Conservation (phyloP, 1,284 basidiomycete species). For the Sutorius eximius region DNA sequence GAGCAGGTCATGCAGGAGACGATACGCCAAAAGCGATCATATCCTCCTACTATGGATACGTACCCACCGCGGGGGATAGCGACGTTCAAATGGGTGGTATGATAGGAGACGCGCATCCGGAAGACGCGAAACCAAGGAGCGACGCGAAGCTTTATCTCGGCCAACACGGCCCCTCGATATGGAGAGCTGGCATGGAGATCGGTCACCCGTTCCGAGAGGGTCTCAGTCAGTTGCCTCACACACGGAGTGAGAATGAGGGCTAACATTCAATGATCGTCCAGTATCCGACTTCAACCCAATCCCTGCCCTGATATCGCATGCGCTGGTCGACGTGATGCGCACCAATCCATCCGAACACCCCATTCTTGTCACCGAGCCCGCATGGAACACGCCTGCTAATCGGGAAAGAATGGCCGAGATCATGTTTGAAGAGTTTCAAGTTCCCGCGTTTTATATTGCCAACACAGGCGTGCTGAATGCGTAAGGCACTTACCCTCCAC, state of each 20-base stretch:
- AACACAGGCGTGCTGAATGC: conserved; percentile 95
- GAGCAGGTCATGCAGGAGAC: conserved; percentile 97
- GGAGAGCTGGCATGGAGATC: conserved; percentile 87
- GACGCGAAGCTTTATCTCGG: conserved; percentile 80
- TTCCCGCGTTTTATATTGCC: conserved; percentile 96
- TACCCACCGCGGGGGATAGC: conserved; percentile 41
- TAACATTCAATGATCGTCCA: conserved; percentile 33
- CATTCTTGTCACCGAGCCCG: conserved; percentile 90
- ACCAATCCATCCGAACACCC: conserved; percentile 83
- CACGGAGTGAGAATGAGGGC: conserved; percentile 3
- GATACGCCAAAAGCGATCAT: conserved; percentile 93
- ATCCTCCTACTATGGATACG: conserved; percentile 88
- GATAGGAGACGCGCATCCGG: conserved; percentile 36
- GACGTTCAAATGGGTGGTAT: conserved; percentile 61
- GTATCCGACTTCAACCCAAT: conserved; percentile 81
- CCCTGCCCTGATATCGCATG: conserved; percentile 73
- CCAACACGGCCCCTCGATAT: conserved; percentile 90
- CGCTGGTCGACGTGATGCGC: conserved; percentile 74
- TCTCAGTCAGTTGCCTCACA: conserved; percentile 59
- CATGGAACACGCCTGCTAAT: conserved; percentile 92
- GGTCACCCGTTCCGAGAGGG: conserved; percentile 85
- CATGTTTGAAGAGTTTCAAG: conserved; percentile 94
- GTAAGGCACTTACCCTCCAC: conserved; percentile 46
- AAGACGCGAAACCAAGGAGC: conserved; percentile 33
- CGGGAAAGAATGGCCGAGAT: conserved; percentile 94